Conservation (phyloP, 768 basidiomycete species). For the Xanthoconium stramineum region DNA sequence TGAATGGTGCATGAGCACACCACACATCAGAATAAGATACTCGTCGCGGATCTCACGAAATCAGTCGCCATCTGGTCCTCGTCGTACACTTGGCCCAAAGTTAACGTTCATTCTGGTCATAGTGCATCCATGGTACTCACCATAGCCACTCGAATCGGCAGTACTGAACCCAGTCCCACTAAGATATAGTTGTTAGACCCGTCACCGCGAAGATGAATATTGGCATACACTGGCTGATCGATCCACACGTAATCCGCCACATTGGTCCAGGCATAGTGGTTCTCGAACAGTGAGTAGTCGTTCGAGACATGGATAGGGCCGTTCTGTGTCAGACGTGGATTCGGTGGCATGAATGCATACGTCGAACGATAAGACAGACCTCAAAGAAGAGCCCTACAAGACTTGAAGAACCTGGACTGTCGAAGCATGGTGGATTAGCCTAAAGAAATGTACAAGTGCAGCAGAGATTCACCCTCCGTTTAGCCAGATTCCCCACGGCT, state of each 20-base stretch:
- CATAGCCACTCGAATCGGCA: conserved; percentile 55
- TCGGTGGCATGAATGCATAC: neutral
- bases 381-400: conserved; percentile 61
- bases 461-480: conserved; percentile 60
- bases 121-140: conserved; percentile 31
- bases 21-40: neutral
- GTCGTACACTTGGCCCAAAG: conserved; percentile 41
- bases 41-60: conserved; percentile 37
- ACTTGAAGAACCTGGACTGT: conserved; percentile 66
- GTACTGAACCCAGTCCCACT: conserved; percentile 65
- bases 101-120: neutral
- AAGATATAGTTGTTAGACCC: conserved; percentile 4
- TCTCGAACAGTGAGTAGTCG: conserved; percentile 48
- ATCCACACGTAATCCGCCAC: conserved; percentile 69
- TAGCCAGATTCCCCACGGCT: conserved; percentile 75
- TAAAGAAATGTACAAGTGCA: neutral
- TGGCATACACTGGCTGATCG: conserved; percentile 60
- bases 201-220: neutral
- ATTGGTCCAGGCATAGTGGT: conserved; percentile 55
- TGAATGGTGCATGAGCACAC: conserved; percentile 23
- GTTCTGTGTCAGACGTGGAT: conserved; percentile 40
- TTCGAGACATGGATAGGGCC: conserved; percentile 59
- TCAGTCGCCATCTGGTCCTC: conserved; percentile 64
- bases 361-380: conserved; percentile 32
- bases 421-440: neutral